These are phyloP conservation scores for Penicillium crystallinum DNA, from an alignment of 495 filamentous ascomycete genomes.

Conservation along the genomic window DNA sequence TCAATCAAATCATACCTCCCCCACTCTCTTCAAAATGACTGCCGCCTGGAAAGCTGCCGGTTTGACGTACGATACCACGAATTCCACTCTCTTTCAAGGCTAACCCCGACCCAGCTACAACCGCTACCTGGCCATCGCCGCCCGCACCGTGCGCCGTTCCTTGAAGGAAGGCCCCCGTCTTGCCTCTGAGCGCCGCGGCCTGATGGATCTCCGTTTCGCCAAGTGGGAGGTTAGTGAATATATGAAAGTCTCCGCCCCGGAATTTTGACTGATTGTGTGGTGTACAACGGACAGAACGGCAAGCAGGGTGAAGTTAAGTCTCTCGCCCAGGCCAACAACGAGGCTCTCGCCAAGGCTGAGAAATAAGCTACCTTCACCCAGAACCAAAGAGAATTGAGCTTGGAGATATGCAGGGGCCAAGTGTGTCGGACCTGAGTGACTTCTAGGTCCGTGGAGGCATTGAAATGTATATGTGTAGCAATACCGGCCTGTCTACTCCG, in stretches of 20 bases:
- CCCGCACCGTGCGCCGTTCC: slow-evolving; percentile 65
- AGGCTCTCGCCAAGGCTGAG: slow-evolving; percentile 44
- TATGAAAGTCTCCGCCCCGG: background rate
- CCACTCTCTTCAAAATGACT: slow-evolving; percentile 70
- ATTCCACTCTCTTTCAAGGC: slow-evolving; percentile 13
- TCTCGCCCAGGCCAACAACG: slow-evolving; percentile 67
- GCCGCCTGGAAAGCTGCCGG: slow-evolving; percentile 98
- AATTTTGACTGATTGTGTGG: slow-evolving; percentile 16
- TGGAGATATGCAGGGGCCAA: slow-evolving; percentile 15
- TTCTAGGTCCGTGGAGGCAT: slow-evolving; percentile 19
- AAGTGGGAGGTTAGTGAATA: slow-evolving; percentile 78
- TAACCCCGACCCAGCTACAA: slow-evolving; percentile 43
- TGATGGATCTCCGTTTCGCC: slow-evolving; percentile 85
- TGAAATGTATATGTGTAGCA: slow-evolving; percentile 45
- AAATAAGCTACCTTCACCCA: slow-evolving; percentile 31
- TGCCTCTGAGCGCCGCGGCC: slow-evolving; percentile 80
- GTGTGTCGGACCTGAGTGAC: slow-evolving; percentile 15
- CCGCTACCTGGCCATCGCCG: slow-evolving; percentile 52
- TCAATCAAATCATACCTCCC: slow-evolving; percentile 24
- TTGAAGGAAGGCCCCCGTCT: slow-evolving; percentile 91
- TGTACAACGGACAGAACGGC: slow-evolving; percentile 62
- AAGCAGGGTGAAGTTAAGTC: slow-evolving; percentile 87
- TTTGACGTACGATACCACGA: slow-evolving; percentile 66
- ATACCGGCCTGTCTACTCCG: slow-evolving; percentile 30
- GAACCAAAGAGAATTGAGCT: slow-evolving; percentile 13